Percentiles rank a stretch among this genome's conserved stretches.
These are phyloP conservation scores for Rhodotorula sp. DNA, from an alignment of 1,284 basidiomycete genomes.

Conservation along the genomic window DNA sequence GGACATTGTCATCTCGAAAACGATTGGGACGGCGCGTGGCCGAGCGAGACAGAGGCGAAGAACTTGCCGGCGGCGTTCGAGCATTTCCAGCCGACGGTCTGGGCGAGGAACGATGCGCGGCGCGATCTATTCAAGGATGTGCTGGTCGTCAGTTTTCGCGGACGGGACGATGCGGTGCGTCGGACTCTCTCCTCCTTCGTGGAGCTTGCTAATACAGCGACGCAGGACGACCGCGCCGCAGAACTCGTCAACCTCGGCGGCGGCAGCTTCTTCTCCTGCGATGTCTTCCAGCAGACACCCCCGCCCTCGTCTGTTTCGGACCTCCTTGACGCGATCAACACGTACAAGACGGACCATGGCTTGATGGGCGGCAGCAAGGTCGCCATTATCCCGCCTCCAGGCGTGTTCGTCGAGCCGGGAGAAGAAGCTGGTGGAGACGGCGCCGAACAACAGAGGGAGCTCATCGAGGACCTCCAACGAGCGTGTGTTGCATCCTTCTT, in stretches of 20 bases:
- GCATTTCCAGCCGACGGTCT: neutral
- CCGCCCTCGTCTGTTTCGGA: neutral
- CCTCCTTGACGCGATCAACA: constrained; percentile 13
- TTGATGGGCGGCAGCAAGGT: neutral
- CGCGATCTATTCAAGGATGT: constrained; percentile 16
- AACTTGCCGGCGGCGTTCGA: neutral
- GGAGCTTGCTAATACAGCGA: rapidly evolving
- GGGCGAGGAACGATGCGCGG: constrained; percentile 4
- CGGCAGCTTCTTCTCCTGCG: constrained; percentile 9
- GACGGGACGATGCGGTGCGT: neutral
- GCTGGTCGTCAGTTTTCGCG: constrained; percentile 18
- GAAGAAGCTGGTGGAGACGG: neutral
- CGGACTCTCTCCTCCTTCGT: neutral
- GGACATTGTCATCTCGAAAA: constrained; percentile 27
- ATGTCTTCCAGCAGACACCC: neutral
- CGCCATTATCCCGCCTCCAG: constrained; percentile 11
- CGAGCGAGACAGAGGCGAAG: neutral
- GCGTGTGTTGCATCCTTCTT: constrained; percentile 1
- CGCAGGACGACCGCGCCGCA: constrained; percentile 5
- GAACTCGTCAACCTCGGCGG: constrained; percentile 5
- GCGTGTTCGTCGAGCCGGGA: neutral
- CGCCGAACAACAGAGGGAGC: neutral
- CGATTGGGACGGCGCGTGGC: constrained; percentile 14
- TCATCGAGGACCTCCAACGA: constrained; percentile 1
- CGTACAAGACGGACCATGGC: constrained; percentile 1